Evolutionary conservation across 129 eudicot species (phyloP).

Genomic region (Escallonia rubra): DNA sequence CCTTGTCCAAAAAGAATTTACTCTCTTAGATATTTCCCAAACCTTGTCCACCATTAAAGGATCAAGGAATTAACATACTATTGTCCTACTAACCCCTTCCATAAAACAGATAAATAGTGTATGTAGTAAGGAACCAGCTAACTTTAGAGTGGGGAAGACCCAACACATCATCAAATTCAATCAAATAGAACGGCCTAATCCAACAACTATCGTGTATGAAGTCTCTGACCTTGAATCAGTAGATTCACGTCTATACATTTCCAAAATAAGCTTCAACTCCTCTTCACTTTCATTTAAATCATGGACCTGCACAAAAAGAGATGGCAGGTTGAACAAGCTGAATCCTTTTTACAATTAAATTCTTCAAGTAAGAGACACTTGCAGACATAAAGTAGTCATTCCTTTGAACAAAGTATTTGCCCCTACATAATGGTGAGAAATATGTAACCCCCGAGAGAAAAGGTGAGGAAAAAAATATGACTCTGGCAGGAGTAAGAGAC

Average conservation of each 20-base stretch:
- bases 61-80: too few relatives aligned
- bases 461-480: too few relatives aligned
- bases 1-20: too few relatives aligned
- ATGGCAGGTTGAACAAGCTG: slow-evolving; percentile 9
- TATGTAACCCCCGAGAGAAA: not conserved
- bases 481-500: too few relatives aligned
- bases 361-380: not conserved
- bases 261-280: slow-evolving; percentile 68
- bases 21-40: too few relatives aligned
- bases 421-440: not conserved
- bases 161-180: not conserved
- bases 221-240: slow-evolving; percentile 59
- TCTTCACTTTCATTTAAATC: slow-evolving; percentile 64
- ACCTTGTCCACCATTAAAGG: too few relatives aligned
- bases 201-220: not conserved
- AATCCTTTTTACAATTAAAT: not conserved
- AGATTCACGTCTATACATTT: slow-evolving; percentile 66
- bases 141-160: too few relatives aligned
- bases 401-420: not conserved
- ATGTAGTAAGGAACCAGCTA: too few relatives aligned
- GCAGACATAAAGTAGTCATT: not conserved
- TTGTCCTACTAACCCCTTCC: too few relatives aligned
- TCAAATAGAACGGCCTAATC: not conserved
- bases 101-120: too few relatives aligned
- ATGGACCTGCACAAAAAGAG: slow-evolving; percentile 45